Evolutionary conservation across 2,329 filamentous ascomycete species (phyloP).

Genomic region (Diaporthe ilicicola): DNA sequence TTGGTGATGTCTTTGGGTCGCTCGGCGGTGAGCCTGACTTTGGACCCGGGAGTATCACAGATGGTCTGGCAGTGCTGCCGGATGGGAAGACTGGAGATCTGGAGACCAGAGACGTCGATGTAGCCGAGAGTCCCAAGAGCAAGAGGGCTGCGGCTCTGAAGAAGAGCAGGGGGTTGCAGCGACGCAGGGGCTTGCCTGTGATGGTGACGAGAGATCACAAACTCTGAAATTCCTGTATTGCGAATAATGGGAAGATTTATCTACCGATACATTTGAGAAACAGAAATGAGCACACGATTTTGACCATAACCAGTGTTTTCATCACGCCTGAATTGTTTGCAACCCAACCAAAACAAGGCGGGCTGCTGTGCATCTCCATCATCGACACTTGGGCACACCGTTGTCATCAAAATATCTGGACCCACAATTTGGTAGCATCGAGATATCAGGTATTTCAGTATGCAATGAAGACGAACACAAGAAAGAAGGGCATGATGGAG

Average conservation of each 20-base stretch:
- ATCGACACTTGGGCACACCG: no score
- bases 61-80: slow-evolving; percentile 44
- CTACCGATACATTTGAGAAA: background rate
- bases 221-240: background rate
- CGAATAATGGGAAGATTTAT: background rate
- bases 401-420: no score
- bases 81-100: slow-evolving; percentile 37
- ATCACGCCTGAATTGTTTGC: background rate
- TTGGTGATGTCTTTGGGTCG: slow-evolving; percentile 76
- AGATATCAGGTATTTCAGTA: no score
- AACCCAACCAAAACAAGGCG: no score
- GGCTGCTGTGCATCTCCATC: no score
- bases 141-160: slow-evolving; percentile 22
- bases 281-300: background rate
- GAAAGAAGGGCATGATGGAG: no score
- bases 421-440: no score
- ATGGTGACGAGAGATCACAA: background rate
- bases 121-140: background rate
- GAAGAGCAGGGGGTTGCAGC: slow-evolving; percentile 8
- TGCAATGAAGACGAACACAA: no score
- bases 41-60: slow-evolving; percentile 60
- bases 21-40: slow-evolving; percentile 73
- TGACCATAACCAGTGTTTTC: no score
- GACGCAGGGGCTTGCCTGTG: slow-evolving; percentile 14
- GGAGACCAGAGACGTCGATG: slow-evolving; percentile 19